phyloP scores from a whole-genome alignment of 306 rosid genomes.

The Acacia melanoxylon region DNA sequence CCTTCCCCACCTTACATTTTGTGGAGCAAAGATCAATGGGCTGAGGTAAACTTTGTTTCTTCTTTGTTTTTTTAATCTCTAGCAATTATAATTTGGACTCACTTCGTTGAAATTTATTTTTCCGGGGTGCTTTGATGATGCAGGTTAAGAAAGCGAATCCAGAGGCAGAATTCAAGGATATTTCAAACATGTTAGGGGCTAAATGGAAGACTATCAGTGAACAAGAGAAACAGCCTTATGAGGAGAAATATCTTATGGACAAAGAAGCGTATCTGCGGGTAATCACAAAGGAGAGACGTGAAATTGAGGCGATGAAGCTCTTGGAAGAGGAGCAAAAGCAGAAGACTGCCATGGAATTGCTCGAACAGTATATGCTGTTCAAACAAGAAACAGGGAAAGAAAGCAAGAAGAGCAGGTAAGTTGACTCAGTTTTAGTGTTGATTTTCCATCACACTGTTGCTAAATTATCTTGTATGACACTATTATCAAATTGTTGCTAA shows the following conservation, averaged over 20 bases:
- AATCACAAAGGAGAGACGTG: slow-evolving; percentile 71
- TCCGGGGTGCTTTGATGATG: slow-evolving; percentile 18
- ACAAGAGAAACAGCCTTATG: slow-evolving; percentile 88
- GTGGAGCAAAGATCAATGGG: slow-evolving; percentile 93
- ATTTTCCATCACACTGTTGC: neutral
- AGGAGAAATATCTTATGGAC: slow-evolving; percentile 69
- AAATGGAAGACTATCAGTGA: slow-evolving; percentile 74
- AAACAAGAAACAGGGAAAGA: slow-evolving; percentile 70
- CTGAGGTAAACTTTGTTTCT: slow-evolving; percentile 47
- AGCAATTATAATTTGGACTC: neutral
- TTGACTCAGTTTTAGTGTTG: neutral
- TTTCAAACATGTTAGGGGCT: slow-evolving; percentile 71
- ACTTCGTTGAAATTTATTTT: neutral
- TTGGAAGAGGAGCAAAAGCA: slow-evolving; percentile 87
- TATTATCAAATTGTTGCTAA: neutral
- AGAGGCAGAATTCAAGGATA: slow-evolving; percentile 85
- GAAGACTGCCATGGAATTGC: slow-evolving; percentile 88
- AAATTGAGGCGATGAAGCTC: slow-evolving; percentile 84
- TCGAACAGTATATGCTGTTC: slow-evolving; percentile 84
- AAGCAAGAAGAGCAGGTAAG: slow-evolving; percentile 62
- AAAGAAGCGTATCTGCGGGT: slow-evolving; percentile 74
- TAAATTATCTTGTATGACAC: slow-evolving; percentile 1
- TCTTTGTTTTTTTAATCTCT: neutral
- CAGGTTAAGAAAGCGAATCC: slow-evolving; percentile 81
- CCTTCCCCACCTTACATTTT: slow-evolving; percentile 80